Conservation (phyloP, 768 basidiomycete species). For the Tylopilus plumbeoviolaceoides region DNA sequence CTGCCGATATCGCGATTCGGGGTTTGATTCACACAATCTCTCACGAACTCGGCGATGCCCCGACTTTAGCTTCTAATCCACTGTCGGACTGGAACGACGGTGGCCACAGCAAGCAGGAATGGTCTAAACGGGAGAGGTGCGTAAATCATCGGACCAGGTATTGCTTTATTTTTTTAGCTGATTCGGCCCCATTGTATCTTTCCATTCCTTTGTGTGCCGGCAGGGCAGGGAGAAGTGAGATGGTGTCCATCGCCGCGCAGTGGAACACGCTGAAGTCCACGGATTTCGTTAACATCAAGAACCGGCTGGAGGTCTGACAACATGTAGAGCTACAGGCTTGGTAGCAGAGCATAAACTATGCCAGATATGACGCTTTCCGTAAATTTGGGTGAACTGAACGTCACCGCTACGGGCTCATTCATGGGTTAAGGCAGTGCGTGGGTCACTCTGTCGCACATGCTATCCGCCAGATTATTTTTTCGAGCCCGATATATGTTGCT, state of each 20-base stretch:
- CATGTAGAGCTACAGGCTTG: not conserved
- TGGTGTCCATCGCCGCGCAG: conserved; percentile 42
- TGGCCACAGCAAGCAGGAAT: conserved; percentile 49
- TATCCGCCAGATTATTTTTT: not conserved
- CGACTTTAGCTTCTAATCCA: conserved; percentile 30
- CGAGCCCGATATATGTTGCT: not conserved
- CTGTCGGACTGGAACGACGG: conserved; percentile 50
- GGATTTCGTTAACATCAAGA: conserved; percentile 55
- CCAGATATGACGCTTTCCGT: conserved; percentile 16
- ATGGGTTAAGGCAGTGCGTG: conserved; percentile 4
- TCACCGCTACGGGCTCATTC: not conserved
- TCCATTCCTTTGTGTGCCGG: conserved; percentile 2
- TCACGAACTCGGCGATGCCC: conserved; percentile 34
- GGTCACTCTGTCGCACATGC: conserved; percentile 3
- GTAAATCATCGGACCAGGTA: conserved; percentile 23
- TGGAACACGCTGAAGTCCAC: conserved; percentile 48
- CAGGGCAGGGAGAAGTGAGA: conserved; percentile 56
- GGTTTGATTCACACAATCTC: conserved; percentile 50
- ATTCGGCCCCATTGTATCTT: conserved; percentile 1
- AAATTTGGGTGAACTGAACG: conserved; percentile 5
- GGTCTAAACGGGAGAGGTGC: conserved; percentile 54
- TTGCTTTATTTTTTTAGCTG: conserved; percentile 4
- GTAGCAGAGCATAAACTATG: conserved; percentile 18
- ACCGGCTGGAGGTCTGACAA: conserved; percentile 53
- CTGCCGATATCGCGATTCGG: conserved; percentile 48